Evolutionary conservation across 2,329 filamentous ascomycete genomes (phyloP).

Genomic region (Cytospora piceae): DNA sequence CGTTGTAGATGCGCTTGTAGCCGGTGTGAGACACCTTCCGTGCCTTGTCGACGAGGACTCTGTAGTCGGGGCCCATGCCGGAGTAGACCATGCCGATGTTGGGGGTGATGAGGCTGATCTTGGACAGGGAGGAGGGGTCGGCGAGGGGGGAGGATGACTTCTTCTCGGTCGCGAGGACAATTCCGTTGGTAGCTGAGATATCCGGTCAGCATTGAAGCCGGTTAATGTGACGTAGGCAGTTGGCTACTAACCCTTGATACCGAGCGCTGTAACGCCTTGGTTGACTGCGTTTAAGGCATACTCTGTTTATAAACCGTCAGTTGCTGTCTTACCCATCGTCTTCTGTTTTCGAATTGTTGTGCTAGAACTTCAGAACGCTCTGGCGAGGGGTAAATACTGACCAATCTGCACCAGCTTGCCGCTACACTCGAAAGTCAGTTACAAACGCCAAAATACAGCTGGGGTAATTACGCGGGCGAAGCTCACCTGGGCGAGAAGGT

Average conservation of each 20-base stretch:
- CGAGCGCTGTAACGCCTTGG: conserved; percentile 96
- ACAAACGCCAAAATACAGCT: conserved; percentile 31
- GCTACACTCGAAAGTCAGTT: conserved; percentile 53
- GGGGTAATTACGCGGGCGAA: conserved; percentile 32
- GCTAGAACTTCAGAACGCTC: conserved; percentile 15
- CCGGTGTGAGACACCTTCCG: conserved; percentile 97
- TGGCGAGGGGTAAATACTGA: conserved; percentile 41
- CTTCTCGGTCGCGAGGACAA: conserved; percentile 98
- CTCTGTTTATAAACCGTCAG: conserved; percentile 59
- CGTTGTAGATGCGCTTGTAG: conserved; percentile 99
- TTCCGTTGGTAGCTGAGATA: conserved; percentile 86
- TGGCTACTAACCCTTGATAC: conserved; percentile 81
- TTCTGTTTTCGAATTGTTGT: background rate
- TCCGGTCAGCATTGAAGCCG: conserved; percentile 28
- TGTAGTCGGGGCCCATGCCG: conserved; percentile 98
- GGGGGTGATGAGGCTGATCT: conserved; percentile 96
- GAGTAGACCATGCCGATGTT: conserved; percentile 99
- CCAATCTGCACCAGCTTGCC: conserved; percentile 99
- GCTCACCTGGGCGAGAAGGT: conserved; percentile 98
- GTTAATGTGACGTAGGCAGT: conserved; percentile 1
- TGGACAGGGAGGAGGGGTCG: conserved; percentile 91
- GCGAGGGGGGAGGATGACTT: conserved; percentile 98
- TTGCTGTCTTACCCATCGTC: conserved; percentile 16
- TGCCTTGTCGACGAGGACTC: conserved; percentile 95
- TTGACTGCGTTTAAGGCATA: conserved; percentile 99